Base-by-base conservation (phyloP, 2,329 filamentous ascomycete species). In the Paraconiothyrium brasiliense region DNA sequence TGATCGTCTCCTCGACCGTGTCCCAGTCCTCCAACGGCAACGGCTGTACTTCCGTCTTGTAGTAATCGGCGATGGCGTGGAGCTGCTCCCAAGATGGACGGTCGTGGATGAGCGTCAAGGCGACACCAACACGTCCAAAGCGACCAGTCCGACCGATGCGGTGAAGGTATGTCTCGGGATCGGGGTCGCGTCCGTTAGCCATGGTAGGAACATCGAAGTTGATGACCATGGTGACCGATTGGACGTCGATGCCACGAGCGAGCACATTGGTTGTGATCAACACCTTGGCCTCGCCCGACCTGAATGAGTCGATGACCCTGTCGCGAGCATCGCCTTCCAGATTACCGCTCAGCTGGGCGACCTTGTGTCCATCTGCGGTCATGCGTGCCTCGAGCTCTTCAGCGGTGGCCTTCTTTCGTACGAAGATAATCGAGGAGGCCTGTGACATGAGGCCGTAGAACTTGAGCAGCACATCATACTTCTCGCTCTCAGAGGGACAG, bases 241-340 rank as follows among this genome's bases (percentile, higher is more conserved):
- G 80, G 76, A 98, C 83, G 75, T 99, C 95, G 72, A 99, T 98
- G 76, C 95, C 95, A 75, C 95, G 93, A 9, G 95, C 92, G 61
- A 99, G 87, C 41, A 99, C 94, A 75, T 99, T 99, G 70, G 95
- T 99, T 1, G 95, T 96, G 75, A 99, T 97, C 64, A 99, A 89
- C 9, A 99, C 95, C 83, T 99, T 99, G 73, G 93, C 93, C 61
- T 90, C 86, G 43, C 94, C 94, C 48, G 83, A 87, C 61, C 95
- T 90, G 87, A 99, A 99, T 60, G 91, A 87, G 73, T 94, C 89
- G 63, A 99, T 90, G 63, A 98, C 87, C 0, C 85, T 82, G 73
- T 99, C 95, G 80, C 95, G 91, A 73, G 94, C 90, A 37, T 81
- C 82, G 30, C 93, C 94, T 66, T 98, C 94, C 64, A 94, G 90